Percentiles rank a stretch among this genome's conserved stretches.
These are phyloP conservation scores for Ehretia macrophylla DNA, from an alignment of 257 asterid species.

Conservation along the genomic window DNA sequence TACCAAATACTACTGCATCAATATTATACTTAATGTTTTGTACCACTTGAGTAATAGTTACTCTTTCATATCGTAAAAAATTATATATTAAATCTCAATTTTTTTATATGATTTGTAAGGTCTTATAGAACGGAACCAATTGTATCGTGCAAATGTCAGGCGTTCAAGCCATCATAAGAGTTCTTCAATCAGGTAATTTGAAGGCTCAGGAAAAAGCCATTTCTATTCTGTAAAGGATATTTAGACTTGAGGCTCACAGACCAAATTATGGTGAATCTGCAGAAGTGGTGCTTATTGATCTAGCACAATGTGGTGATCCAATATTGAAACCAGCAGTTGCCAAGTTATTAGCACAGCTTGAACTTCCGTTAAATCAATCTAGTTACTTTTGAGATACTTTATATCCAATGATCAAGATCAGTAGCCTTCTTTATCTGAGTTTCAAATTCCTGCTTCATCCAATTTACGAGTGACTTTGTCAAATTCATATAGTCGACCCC, in stretches of 20 bases:
- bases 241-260: slow-evolving; percentile 52
- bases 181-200: slow-evolving; percentile 46
- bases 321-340: slow-evolving; percentile 58
- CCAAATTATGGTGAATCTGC: slow-evolving; percentile 52
- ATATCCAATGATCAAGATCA: neutral
- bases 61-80: no score
- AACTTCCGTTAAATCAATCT: slow-evolving; percentile 65
- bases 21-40: no score
- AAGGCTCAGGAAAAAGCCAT: slow-evolving; percentile 58
- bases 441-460: no score
- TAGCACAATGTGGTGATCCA: slow-evolving; percentile 67
- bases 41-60: no score
- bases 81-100: no score
- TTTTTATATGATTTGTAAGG: no score
- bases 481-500: no score
- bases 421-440: no score
- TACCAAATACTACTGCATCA: no score
- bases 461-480: no score
- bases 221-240: slow-evolving; percentile 68
- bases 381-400: slow-evolving; percentile 50
- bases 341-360: slow-evolving; percentile 73
- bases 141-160: slow-evolving; percentile 43
- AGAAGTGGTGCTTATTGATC: slow-evolving; percentile 57
- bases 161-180: slow-evolving; percentile 35
- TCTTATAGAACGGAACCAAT: slow-evolving; percentile 59